Base-by-base conservation (phyloP, 139 green algal genomes). In the Chlamydomonas sp. region DNA sequence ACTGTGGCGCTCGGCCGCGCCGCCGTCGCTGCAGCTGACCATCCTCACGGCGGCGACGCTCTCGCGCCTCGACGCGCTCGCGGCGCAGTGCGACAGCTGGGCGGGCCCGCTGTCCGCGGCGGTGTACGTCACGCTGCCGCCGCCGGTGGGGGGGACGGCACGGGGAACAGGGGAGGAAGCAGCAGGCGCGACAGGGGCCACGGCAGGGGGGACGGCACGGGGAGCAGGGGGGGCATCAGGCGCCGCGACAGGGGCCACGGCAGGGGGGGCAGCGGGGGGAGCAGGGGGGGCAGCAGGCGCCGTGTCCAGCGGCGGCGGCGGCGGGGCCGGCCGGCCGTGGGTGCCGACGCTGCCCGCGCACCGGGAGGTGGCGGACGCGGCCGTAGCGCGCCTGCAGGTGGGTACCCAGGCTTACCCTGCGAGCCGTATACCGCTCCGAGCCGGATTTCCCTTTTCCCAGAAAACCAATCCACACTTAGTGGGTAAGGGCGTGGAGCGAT, bases 61-160 rank as follows among this genome's bases (percentile, higher is more conserved):
- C 2, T 73, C 70, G 47, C 76, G 79, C 10, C 47, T 84, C 3
- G 59, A 59, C 13, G 70, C 75, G 31, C 59, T 84, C 4, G 74
- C 81, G 34, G 65, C 65, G 28, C 79, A 84, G 64, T 84, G 79
- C 35, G 65, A 35, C 36, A 73, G 64, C 64, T 84, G 70, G 64
- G 67, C 58, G 1, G 79, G 79, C 1, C 79, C 79, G 1, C 74
- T 79, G 16, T 70, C 58, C 2, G 71, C 79, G 22, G 74, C 79
- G 35, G 68, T 84, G 35, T 84, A 81, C 30, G 47, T 83, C 10
- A 65, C 68, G 3, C 73, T 83, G 35, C 43, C 49, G 8, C 73
- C 67, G 36, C 54, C 13, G 5, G 22, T n/a, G 5, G 50, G 5
- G 13, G 50, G 5, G 31, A 28, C 24, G 13, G 22, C 10, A n/a